Evolutionary conservation across 306 rosid genomes (phyloP).

Genomic region (Abrus precatorius): DNA sequence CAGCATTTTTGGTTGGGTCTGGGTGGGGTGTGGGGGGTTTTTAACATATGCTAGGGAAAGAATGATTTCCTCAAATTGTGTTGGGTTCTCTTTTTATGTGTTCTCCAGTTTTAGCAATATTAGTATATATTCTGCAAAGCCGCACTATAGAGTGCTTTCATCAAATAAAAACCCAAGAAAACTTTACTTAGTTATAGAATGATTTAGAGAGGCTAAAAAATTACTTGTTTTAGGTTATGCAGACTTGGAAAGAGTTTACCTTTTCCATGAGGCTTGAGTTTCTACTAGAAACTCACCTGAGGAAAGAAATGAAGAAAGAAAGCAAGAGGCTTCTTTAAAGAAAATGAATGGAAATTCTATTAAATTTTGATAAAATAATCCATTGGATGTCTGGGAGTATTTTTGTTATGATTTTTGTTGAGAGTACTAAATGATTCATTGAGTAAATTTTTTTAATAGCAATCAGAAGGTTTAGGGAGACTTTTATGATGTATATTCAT

Average conservation of each 20-base stretch:
- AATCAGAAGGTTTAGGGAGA: constrained; percentile 9
- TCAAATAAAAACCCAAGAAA: not conserved
- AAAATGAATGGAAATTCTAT: constrained; percentile 1
- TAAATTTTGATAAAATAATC: not conserved
- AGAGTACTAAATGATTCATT: constrained; percentile 26
- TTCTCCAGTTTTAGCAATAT: not conserved
- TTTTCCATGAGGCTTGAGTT: constrained; percentile 34
- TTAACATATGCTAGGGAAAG: not conserved
- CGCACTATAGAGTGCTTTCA: not conserved
- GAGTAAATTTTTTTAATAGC: not conserved
- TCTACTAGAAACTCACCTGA: constrained; percentile 18
- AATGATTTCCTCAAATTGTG: constrained; percentile 3
- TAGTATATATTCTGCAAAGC: not conserved
- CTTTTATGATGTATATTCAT: not conserved
- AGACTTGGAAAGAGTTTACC: constrained; percentile 18
- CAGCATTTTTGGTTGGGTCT: not conserved
- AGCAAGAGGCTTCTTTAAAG: constrained; percentile 10
- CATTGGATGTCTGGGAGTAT: constrained; percentile 27
- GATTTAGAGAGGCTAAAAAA: constrained; percentile 11
- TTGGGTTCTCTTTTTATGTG: not conserved
- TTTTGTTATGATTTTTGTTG: constrained; percentile 9
- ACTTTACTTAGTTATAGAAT: constrained; percentile 17
- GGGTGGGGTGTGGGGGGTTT: not conserved
- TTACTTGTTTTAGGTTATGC: constrained; percentile 14
- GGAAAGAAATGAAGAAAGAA: not conserved